These are phyloP conservation scores for Ophiostoma tasmaniense DNA, from an alignment of 2,329 filamentous ascomycete species.

Conservation along the genomic window DNA sequence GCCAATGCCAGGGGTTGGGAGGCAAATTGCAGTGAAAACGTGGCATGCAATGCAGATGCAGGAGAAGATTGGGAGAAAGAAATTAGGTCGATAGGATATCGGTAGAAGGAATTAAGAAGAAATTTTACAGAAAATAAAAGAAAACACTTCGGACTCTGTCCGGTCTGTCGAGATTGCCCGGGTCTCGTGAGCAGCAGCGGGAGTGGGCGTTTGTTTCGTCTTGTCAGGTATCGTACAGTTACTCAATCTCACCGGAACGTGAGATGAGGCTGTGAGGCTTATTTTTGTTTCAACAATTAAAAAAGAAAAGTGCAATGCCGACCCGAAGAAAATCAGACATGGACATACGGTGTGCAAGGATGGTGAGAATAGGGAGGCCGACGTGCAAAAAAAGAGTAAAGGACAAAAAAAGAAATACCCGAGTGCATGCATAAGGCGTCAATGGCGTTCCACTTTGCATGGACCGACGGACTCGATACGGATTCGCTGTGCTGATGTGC, in stretches of 20 bases:
- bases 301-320: not conserved
- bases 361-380: not conserved
- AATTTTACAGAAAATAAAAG: too few species aligned
- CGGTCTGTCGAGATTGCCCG: not conserved
- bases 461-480: not conserved
- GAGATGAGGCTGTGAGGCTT: not conserved
- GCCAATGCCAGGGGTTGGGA: not conserved
- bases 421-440: conserved; percentile 4
- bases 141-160: not conserved
- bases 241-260: not conserved
- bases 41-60: not conserved
- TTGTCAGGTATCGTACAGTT: not conserved
- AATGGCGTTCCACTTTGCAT: conserved; percentile 2
- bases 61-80: not conserved
- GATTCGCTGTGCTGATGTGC: conserved; percentile 7
- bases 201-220: not conserved
- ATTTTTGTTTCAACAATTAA: not conserved
- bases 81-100: not conserved
- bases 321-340: not conserved
- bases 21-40: conserved; percentile 1
- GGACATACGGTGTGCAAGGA: not conserved
- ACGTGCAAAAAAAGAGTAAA: not conserved
- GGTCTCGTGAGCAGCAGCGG: not conserved
- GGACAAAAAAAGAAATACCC: not conserved
- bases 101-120: not conserved